These are phyloP conservation scores for Alternaria solani DNA, from an alignment of 2,329 filamentous ascomycete species.

Conservation along the genomic window DNA sequence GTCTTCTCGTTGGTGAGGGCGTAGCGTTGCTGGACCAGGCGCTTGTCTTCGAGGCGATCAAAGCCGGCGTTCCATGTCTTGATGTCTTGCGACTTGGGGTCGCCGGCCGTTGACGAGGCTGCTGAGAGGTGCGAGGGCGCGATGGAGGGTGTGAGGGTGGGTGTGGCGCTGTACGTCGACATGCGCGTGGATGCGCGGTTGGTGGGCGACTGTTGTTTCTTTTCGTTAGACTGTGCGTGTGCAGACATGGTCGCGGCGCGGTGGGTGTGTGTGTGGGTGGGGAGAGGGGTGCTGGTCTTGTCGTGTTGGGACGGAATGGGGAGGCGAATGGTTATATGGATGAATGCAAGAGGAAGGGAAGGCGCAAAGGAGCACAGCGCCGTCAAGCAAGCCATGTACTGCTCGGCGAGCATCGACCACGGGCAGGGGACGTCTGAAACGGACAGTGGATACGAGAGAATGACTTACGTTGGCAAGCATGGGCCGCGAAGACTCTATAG, in stretches of 20 bases:
- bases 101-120: slow-evolving; percentile 46
- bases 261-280: background rate
- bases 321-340: slow-evolving; percentile 5
- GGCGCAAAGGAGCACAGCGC: slow-evolving; percentile 4
- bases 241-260: slow-evolving; percentile 29
- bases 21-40: slow-evolving; percentile 82
- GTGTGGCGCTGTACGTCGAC: slow-evolving; percentile 60
- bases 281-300: slow-evolving; percentile 1
- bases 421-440: slow-evolving; percentile 41
- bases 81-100: slow-evolving; percentile 68
- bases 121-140: slow-evolving; percentile 54
- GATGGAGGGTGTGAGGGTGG: slow-evolving; percentile 61
- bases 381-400: slow-evolving; percentile 3
- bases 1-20: slow-evolving; percentile 79
- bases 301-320: slow-evolving; percentile 3
- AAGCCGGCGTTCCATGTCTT: slow-evolving; percentile 81
- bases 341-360: slow-evolving; percentile 7
- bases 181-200: slow-evolving; percentile 56
- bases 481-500: slow-evolving; percentile 51
- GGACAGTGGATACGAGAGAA: slow-evolving; percentile 33
- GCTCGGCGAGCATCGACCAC: slow-evolving; percentile 26
- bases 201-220: slow-evolving; percentile 42
- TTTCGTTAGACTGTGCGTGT: slow-evolving; percentile 36
- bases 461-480: slow-evolving; percentile 52
- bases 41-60: slow-evolving; percentile 89